Evolutionary conservation across 805 yeast genomes (phyloP).

Genomic region (Yarrowia bubula): DNA sequence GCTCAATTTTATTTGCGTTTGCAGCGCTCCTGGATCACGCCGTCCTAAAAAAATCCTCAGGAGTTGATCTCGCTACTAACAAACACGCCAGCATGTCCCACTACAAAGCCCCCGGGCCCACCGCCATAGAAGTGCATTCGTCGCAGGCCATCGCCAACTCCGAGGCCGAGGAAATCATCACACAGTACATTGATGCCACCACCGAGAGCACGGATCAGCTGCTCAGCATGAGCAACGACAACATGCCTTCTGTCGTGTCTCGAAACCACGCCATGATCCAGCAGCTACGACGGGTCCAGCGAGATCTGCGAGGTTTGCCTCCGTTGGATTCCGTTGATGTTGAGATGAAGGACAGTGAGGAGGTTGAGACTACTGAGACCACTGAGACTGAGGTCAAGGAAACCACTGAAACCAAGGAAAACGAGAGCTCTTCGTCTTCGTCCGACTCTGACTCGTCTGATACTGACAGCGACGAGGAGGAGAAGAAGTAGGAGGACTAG

Average conservation of each 20-base stretch:
- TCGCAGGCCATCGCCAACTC: conserved; percentile 38
- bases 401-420: not conserved
- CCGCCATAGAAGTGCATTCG: conserved; percentile 30
- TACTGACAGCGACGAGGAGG: not conserved
- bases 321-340: conserved; percentile 42
- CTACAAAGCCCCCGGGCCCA: conserved; percentile 29
- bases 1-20: conserved; percentile 19
- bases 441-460: too few relatives aligned
- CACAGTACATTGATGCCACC: conserved; percentile 43
- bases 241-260: conserved; percentile 7
- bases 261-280: conserved; percentile 45
- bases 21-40: conserved; percentile 8
- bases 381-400: not conserved
- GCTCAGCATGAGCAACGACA: conserved; percentile 43
- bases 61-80: conserved; percentile 9
- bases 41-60: not conserved
- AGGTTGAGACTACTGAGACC: not conserved
- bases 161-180: conserved; percentile 48
- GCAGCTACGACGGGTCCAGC: conserved; percentile 69
- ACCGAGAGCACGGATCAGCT: conserved; percentile 60
- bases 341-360: not conserved
- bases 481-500: not conserved
- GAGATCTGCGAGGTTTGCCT: conserved; percentile 78
- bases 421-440: not conserved
- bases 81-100: conserved; percentile 5